Percentiles rank a stretch among this genome's conserved stretches.
Conservation (phyloP, 2,329 filamentous ascomycete genomes). For the Didymella exigua region DNA sequence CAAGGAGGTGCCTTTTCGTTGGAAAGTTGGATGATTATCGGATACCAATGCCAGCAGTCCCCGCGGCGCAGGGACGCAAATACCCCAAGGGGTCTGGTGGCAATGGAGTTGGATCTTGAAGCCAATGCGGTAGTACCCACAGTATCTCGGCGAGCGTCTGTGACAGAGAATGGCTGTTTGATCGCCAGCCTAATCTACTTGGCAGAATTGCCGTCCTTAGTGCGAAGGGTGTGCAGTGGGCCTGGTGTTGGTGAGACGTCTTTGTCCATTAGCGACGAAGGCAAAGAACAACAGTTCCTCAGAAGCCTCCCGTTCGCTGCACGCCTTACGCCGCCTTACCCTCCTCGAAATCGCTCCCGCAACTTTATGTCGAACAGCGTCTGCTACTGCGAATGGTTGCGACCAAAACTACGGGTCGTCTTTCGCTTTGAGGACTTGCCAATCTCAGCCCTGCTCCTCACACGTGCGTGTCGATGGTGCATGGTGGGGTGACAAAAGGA, state of each 20-base stretch:
- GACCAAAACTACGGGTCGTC: neutral
- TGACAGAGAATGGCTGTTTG: slow-evolving; percentile 2
- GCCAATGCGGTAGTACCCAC: neutral
- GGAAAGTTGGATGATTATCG: neutral
- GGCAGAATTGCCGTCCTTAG: neutral
- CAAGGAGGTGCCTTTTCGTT: neutral
- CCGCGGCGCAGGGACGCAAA: neutral
- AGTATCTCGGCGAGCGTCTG: neutral
- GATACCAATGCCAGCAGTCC: slow-evolving; percentile 4
- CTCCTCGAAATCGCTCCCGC: neutral
- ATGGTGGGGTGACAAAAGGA: neutral
- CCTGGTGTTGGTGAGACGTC: slow-evolving; percentile 7
- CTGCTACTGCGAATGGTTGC: neutral
- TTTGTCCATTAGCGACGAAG: slow-evolving; percentile 8
- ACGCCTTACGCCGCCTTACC: neutral
- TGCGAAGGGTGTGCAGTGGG: neutral
- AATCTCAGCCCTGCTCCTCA: neutral
- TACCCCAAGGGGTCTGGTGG: neutral
- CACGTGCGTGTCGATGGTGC: neutral
- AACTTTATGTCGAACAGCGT: slow-evolving; percentile 1
- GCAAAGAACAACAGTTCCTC: slow-evolving; percentile 4
- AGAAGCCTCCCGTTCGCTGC: slow-evolving; percentile 1
- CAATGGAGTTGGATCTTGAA: neutral
- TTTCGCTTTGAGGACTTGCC: neutral
- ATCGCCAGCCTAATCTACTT: slow-evolving; percentile 3